These are phyloP conservation scores for Pythium sp. DNA, from an alignment of 352 stramenopile genomes.

Conservation along the genomic window DNA sequence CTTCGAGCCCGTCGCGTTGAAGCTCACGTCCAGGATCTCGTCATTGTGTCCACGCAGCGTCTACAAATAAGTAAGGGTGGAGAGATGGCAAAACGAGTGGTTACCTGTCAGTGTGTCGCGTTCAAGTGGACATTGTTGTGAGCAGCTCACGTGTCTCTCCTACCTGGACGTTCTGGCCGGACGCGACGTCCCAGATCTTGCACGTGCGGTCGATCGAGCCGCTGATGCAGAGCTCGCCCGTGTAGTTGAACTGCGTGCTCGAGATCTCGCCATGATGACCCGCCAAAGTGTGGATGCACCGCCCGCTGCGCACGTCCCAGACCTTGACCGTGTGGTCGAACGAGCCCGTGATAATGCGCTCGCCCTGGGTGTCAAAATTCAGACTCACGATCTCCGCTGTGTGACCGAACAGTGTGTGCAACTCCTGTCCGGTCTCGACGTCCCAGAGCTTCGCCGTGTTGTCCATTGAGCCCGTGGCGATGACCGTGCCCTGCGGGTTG, in stretches of 20 bases:
- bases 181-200: constrained; percentile 93
- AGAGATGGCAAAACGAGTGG: neutral
- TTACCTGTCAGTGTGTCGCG: neutral
- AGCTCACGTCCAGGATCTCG: constrained; percentile 94
- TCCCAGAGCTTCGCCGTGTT: constrained; percentile 96
- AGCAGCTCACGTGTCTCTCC: neutral
- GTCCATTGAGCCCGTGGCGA: constrained; percentile 92
- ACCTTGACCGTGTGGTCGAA: constrained; percentile 96
- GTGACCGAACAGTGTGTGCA: constrained; percentile 93
- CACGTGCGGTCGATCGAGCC: constrained; percentile 94
- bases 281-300: constrained; percentile 90
- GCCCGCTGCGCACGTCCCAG: constrained; percentile 80
- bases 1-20: constrained; percentile 93
- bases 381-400: constrained; percentile 94
- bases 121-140: neutral
- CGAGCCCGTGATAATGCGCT: constrained; percentile 92
- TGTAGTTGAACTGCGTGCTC: constrained; percentile 95
- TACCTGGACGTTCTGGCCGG: constrained; percentile 87
- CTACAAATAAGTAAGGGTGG: constrained; percentile 18
- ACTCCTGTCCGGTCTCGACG: constrained; percentile 91
- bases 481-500: constrained; percentile 90
- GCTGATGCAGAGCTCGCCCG: constrained; percentile 89
- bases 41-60: constrained; percentile 94
- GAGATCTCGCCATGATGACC: constrained; percentile 96
- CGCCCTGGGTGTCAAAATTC: constrained; percentile 93